Evolutionary conservation across 805 yeast genomes (phyloP).

Genomic region (Cyberlindnera suaveolens): DNA sequence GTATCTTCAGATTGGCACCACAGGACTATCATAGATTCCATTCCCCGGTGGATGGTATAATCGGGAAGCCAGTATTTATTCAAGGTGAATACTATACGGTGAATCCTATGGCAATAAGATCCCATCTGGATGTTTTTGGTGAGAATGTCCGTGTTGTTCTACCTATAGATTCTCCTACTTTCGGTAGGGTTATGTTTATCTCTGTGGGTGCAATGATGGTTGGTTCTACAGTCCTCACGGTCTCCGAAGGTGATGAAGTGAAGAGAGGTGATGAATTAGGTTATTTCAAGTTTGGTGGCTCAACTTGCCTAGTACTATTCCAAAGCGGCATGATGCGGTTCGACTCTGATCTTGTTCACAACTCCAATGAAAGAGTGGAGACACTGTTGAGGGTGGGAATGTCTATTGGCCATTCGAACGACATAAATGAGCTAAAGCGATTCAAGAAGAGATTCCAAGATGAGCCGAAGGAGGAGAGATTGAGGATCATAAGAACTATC

Average conservation of each 20-base stretch:
- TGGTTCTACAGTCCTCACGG: constrained; percentile 77
- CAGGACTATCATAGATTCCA: constrained; percentile 97
- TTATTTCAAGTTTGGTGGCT: constrained; percentile 94
- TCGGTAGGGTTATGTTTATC: constrained; percentile 71
- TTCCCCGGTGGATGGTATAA: constrained; percentile 70
- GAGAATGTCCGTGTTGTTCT: constrained; percentile 79
- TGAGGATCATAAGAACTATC: constrained; percentile 47
- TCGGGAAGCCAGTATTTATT: constrained; percentile 61
- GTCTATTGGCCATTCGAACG: constrained; percentile 75
- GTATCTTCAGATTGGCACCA: constrained; percentile 86
- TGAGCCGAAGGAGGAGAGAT: constrained; percentile 39
- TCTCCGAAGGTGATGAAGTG: constrained; percentile 50
- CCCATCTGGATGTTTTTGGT: constrained; percentile 85
- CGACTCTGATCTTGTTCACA: constrained; percentile 68
- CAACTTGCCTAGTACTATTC: constrained; percentile 70
- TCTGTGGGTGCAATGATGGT: constrained; percentile 99
- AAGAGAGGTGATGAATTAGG: constrained; percentile 81
- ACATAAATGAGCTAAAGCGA: constrained; percentile 42
- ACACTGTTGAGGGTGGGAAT: constrained; percentile 86
- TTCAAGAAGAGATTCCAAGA: constrained; percentile 38
- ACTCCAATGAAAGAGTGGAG: constrained; percentile 66
- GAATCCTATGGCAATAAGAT: constrained; percentile 94
- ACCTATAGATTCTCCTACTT: constrained; percentile 68
- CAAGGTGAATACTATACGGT: constrained; percentile 94
- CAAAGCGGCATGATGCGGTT: constrained; percentile 44